Base-by-base conservation (phyloP, 495 filamentous ascomycete genomes). In the Chaetomidium leptoderma region DNA sequence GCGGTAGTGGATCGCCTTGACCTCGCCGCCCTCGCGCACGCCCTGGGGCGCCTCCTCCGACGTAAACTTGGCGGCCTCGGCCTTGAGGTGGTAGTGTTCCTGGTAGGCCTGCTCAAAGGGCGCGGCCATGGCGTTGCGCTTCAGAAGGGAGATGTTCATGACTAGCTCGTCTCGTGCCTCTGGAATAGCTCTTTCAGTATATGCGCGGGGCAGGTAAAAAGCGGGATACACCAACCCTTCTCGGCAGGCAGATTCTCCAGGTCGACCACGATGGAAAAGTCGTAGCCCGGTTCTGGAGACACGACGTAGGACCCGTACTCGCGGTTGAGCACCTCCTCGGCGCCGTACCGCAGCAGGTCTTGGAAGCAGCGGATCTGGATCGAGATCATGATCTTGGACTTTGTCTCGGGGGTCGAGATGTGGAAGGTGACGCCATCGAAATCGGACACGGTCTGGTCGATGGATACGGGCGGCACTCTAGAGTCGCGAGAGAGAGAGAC, bases 381-480 rank as follows among this genome's bases (percentile, higher is more conserved):
- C 23, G 92, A 97, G 37, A 99, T 84, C 44, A 93, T 80, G 65
- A 97, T 96, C 74, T 91, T 88, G 39, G 90, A 84, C 79, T 95
- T 97, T 53, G 85, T 77, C 66, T 96, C 90, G 30, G 91, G 95
- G 8, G 93, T 99, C 27, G 91, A 97, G 60, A 99, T 86, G 73
- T 99, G 93, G 75, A 97, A 99, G 58, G 87, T 93, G 53, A 96
- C 92, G 63, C 91, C 91, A 71, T 99, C 93, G 70, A 99, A 99
- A 71, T 99, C 93, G 63, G 92, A 97, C 43, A 93, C 92, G 55
- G 95, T 86, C 76, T 99, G 93, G 75, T 97, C 95, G 74, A 99
- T 92, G 66, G 87, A 87, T 43, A 84, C 81, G 43, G 90, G 91
- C 47, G 88, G 75, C 61, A 88, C 84, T 74, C 93, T 96, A n/a